These are phyloP conservation scores for Rubia tinctorum DNA, from an alignment of 305 asterid species.

Conservation along the genomic window DNA sequence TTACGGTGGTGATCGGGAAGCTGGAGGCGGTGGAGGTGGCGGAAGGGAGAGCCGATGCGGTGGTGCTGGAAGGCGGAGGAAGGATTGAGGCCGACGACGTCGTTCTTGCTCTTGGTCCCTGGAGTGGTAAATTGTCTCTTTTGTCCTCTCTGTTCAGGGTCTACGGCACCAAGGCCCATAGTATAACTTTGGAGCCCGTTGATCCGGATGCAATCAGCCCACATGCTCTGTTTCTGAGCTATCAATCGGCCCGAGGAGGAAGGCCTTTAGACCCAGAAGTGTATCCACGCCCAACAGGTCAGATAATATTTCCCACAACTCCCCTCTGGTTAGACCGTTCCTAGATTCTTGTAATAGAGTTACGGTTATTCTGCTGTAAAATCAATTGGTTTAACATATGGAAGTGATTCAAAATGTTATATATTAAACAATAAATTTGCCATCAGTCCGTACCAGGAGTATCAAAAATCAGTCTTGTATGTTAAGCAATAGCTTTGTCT, in stretches of 20 bases:
- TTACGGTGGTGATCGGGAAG: constrained; percentile 66
- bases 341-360: no score
- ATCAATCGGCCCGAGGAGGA: constrained; percentile 53
- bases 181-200: constrained; percentile 67
- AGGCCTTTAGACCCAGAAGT: constrained; percentile 76
- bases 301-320: neutral
- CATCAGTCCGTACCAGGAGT: no score
- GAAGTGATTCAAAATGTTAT: no score
- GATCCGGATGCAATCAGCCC: constrained; percentile 42
- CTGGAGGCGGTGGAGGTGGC: constrained; percentile 49
- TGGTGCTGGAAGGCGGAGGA: constrained; percentile 59
- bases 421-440: no score
- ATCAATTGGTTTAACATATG: no score
- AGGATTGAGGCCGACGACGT: constrained; percentile 59
- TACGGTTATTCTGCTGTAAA: no score
- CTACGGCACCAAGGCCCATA: constrained; percentile 70
- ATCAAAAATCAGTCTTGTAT: no score
- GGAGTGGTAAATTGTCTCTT: constrained; percentile 52
- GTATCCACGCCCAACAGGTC: constrained; percentile 87
- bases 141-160: constrained; percentile 51
- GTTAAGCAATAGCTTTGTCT: no score
- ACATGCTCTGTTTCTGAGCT: constrained; percentile 63
- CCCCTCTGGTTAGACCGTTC: no score
- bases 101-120: constrained; percentile 87
- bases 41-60: constrained; percentile 55